phyloP scores from a whole-genome alignment of 139 green algal species.

The Bryopsis sp. region DNA sequence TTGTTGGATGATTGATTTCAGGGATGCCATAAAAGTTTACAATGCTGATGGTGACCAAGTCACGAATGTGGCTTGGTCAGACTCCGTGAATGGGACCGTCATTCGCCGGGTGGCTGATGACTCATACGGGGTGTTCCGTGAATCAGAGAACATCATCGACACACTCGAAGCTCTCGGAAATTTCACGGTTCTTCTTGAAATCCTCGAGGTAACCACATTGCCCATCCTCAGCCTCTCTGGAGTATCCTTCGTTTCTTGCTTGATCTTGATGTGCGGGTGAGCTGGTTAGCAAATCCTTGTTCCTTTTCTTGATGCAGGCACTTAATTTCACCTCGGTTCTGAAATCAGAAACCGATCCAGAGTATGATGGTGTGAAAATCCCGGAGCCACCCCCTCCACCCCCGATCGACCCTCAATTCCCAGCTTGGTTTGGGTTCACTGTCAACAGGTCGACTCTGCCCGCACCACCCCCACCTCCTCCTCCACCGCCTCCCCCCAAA shows the following conservation, averaged over 20 bases:
- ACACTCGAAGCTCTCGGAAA: constrained; percentile 29
- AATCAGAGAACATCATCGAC: constrained; percentile 31
- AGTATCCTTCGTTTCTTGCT: no score
- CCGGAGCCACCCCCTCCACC: constrained; percentile 18
- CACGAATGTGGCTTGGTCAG: neutral
- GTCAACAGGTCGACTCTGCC: neutral
- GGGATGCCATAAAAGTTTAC: neutral
- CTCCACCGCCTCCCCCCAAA: neutral
- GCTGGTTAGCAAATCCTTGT: no score
- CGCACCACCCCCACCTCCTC: constrained; percentile 10
- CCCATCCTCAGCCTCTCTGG: no score
- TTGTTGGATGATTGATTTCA: no score
- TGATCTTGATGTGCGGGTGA: no score
- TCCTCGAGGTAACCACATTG: no score
- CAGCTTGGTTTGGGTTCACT: constrained; percentile 23
- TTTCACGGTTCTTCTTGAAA: constrained; percentile 39
- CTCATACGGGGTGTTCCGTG: neutral
- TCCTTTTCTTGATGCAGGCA: no score
- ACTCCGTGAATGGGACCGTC: neutral
- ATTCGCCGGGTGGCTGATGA: constrained; percentile 1
- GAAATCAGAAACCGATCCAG: constrained; percentile 19
- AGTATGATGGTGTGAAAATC: constrained; percentile 23
- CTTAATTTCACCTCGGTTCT: constrained; percentile 28
- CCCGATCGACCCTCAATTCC: constrained; percentile 6
- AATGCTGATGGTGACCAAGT: constrained; percentile 4